A percentile compares a stretch with the other conserved stretches of the same genome.
These are phyloP conservation scores for Eutrema heterophyllum DNA, from an alignment of 345 rosid genomes.

Conservation along the genomic window DNA sequence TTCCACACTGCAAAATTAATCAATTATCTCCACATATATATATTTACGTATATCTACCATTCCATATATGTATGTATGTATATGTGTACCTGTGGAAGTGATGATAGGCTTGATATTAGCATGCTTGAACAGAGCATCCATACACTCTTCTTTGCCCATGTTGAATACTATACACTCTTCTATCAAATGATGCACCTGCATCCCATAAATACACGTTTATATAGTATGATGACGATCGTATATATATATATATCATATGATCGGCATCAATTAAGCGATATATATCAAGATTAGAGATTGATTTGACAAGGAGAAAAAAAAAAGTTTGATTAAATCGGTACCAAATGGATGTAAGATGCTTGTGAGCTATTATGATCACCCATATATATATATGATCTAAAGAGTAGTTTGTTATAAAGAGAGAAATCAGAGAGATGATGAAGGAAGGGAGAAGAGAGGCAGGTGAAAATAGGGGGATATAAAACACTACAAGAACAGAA, in stretches of 20 bases:
- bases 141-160: slow-evolving; percentile 90
- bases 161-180: slow-evolving; percentile 86
- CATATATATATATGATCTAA: slow-evolving; percentile 24
- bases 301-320: neutral
- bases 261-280: neutral
- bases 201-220: neutral
- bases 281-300: neutral
- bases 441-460: slow-evolving; percentile 11
- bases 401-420: neutral
- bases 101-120: slow-evolving; percentile 80
- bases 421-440: slow-evolving; percentile 1
- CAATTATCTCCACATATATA: neutral
- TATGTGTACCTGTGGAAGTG: slow-evolving; percentile 68
- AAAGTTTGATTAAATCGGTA: neutral
- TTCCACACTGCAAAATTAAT: slow-evolving; percentile 66
- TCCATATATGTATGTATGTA: neutral
- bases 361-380: slow-evolving; percentile 40
- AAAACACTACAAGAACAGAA: neutral
- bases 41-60: neutral
- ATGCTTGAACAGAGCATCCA: slow-evolving; percentile 83
- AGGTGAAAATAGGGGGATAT: neutral
- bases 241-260: neutral
- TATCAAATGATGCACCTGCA: slow-evolving; percentile 87
- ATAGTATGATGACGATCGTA: neutral
- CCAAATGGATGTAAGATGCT: slow-evolving; percentile 66